Percentiles rank a stretch among this genome's conserved stretches.
Conservation (phyloP, 148 eudicot genomes). For the Rhododendron griersonianum region DNA sequence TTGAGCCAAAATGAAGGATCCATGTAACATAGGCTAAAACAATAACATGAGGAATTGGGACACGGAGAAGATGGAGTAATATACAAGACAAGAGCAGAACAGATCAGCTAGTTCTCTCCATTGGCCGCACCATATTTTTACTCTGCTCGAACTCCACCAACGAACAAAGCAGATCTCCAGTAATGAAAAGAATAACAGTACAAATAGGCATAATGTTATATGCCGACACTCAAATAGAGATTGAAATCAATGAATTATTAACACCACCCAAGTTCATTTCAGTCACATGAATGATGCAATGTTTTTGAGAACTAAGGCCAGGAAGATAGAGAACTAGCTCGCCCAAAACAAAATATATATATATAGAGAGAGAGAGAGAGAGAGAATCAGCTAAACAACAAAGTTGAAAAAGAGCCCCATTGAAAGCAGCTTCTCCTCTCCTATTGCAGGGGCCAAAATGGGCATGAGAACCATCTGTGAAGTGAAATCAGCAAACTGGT, state of each 20-base stretch:
- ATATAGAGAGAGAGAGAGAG: too few species aligned
- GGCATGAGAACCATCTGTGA: slow-evolving; percentile 85
- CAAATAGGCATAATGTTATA: neutral
- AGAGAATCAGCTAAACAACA: too few species aligned
- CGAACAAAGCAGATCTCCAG: slow-evolving; percentile 18
- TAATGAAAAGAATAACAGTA: neutral
- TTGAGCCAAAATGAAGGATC: too few species aligned
- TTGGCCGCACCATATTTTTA: slow-evolving; percentile 7
- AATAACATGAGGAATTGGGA: too few species aligned
- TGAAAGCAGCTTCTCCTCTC: slow-evolving; percentile 65
- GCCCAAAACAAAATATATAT: too few species aligned
- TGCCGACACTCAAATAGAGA: neutral
- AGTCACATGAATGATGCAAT: neutral
- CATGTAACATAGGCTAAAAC: too few species aligned
- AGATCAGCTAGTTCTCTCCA: slow-evolving; percentile 15
- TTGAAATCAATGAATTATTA: neutral
- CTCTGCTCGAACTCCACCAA: slow-evolving; percentile 24
- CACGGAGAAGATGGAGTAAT: too few species aligned
- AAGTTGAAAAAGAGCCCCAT: slow-evolving; percentile 43
- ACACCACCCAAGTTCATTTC: neutral
- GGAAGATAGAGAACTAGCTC: too few species aligned
- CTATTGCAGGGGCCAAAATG: slow-evolving; percentile 47
- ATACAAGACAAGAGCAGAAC: too few species aligned
- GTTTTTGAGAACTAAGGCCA: too few species aligned
- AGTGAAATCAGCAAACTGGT: slow-evolving; percentile 73